phyloP scores from a whole-genome alignment of 768 basidiomycete genomes.

The Pleurotus eryngii region DNA sequence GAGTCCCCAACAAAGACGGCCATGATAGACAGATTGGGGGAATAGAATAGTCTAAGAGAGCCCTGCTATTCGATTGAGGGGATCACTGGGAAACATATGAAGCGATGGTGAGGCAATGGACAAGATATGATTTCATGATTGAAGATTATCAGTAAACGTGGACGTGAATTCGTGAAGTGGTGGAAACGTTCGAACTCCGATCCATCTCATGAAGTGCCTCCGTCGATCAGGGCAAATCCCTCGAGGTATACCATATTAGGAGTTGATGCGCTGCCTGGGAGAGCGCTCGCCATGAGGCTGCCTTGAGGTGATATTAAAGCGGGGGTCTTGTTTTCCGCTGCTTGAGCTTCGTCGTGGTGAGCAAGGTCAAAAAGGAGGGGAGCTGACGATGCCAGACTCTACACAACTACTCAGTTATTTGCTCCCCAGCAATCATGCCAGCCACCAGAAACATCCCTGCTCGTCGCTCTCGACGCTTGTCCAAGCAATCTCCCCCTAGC shows the following conservation, averaged over 20 bases:
- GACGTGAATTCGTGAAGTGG: constrained; percentile 7
- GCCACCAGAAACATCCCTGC: constrained; percentile 13
- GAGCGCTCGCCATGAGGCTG: constrained; percentile 5
- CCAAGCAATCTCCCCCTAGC: constrained; percentile 31
- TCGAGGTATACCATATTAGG: constrained; percentile 1
- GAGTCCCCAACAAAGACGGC: neutral
- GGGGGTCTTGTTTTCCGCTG: constrained; percentile 9
- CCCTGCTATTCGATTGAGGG: too few species aligned
- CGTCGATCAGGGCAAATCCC: constrained; percentile 3
- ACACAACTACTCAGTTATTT: neutral
- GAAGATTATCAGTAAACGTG: constrained; percentile 3
- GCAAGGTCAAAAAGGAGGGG: constrained; percentile 6
- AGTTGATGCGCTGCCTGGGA: neutral
- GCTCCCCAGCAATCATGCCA: constrained; percentile 9
- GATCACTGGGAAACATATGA: too few species aligned
- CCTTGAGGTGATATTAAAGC: constrained; percentile 9
- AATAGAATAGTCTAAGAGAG: too few species aligned
- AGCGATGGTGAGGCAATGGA: too few species aligned
- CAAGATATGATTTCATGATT: neutral
- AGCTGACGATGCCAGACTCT: neutral
- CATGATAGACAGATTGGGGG: neutral
- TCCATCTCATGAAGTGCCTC: neutral
- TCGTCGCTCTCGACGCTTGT: constrained; percentile 44
- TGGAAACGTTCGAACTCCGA: neutral
- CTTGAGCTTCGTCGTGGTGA: constrained; percentile 1